Percentiles rank a stretch among this genome's conserved stretches.
phyloP scores from a whole-genome alignment of 345 rosid genomes.

The Jatropha curcas region DNA sequence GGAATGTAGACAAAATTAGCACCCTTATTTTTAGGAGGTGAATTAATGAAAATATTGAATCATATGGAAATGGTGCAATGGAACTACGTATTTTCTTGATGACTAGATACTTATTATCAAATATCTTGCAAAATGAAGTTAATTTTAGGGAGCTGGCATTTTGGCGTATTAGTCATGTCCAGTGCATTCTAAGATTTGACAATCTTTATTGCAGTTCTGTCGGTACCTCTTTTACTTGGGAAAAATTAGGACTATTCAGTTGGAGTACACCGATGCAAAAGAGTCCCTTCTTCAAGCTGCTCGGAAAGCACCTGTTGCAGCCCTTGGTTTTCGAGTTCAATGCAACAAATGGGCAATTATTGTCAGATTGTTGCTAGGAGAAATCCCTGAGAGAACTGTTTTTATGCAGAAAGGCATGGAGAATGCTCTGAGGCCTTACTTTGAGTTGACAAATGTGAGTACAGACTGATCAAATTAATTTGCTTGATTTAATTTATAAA shows the following conservation, averaged over 20 bases:
- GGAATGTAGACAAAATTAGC: not conserved
- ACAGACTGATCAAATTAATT: not conserved
- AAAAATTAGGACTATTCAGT: slow-evolving; percentile 79
- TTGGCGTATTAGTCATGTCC: not conserved
- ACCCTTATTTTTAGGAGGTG: not conserved
- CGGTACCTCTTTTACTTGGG: slow-evolving; percentile 85
- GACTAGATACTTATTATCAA: not conserved
- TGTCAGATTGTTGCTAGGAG: slow-evolving; percentile 76
- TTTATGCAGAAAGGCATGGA: slow-evolving; percentile 93
- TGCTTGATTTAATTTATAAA: not conserved
- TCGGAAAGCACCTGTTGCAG: slow-evolving; percentile 81
- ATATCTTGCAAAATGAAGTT: not conserved
- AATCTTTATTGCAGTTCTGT: slow-evolving; percentile 61
- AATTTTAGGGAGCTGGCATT: not conserved
- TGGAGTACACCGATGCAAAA: slow-evolving; percentile 90
- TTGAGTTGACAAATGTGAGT: slow-evolving; percentile 89
- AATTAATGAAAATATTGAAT: slow-evolving; percentile 4
- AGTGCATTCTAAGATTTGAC: not conserved
- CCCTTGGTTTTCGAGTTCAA: slow-evolving; percentile 70
- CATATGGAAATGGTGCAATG: not conserved
- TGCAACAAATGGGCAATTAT: slow-evolving; percentile 86
- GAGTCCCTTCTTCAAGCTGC: slow-evolving; percentile 90
- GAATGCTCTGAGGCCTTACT: slow-evolving; percentile 74
- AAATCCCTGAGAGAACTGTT: slow-evolving; percentile 79
- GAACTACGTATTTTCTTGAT: not conserved